These are phyloP conservation scores for Dioscorea zingiberensis DNA, from an alignment of 106 monocot species.

Conservation along the genomic window DNA sequence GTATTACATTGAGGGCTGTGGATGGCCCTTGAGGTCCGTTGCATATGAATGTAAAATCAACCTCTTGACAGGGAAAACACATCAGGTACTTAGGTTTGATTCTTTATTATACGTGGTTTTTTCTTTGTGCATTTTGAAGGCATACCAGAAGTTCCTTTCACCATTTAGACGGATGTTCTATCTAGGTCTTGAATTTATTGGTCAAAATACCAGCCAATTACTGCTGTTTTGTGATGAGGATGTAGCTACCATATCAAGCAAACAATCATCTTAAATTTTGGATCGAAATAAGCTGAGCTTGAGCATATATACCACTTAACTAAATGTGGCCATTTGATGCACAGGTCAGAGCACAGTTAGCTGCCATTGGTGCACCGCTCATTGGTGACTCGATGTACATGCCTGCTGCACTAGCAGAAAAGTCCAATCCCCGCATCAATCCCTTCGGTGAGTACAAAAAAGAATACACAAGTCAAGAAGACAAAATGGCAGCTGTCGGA, in stretches of 20 bases:
- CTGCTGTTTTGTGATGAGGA: too few species aligned
- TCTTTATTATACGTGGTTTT: background rate
- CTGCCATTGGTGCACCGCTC: conserved; percentile 76
- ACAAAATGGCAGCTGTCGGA: conserved; percentile 29
- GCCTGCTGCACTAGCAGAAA: conserved; percentile 56
- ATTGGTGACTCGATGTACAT: conserved; percentile 89
- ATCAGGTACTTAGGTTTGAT: conserved; percentile 55
- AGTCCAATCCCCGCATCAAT: conserved; percentile 50
- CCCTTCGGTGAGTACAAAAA: conserved; percentile 45
- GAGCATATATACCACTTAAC: too few species aligned
- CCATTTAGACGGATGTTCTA: too few species aligned
- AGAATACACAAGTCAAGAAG: conserved; percentile 24
- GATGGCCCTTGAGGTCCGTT: conserved; percentile 58
- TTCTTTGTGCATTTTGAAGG: background rate
- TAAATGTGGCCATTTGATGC: conserved; percentile 9
- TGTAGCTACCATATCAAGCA: too few species aligned
- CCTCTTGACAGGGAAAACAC: conserved; percentile 95
- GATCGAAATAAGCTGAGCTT: too few species aligned
- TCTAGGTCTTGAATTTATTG: too few species aligned
- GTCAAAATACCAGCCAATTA: too few species aligned
- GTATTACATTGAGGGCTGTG: conserved; percentile 65
- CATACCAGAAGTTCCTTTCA: too few species aligned
- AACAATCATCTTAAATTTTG: too few species aligned
- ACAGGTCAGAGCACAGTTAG: conserved; percentile 92
- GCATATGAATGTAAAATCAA: conserved; percentile 96